Evolutionary conservation across 2,329 filamentous ascomycete genomes (phyloP), one percentile per base, ranked within the genome.

Genomic region (Teratosphaeria nubilosa): DNA sequence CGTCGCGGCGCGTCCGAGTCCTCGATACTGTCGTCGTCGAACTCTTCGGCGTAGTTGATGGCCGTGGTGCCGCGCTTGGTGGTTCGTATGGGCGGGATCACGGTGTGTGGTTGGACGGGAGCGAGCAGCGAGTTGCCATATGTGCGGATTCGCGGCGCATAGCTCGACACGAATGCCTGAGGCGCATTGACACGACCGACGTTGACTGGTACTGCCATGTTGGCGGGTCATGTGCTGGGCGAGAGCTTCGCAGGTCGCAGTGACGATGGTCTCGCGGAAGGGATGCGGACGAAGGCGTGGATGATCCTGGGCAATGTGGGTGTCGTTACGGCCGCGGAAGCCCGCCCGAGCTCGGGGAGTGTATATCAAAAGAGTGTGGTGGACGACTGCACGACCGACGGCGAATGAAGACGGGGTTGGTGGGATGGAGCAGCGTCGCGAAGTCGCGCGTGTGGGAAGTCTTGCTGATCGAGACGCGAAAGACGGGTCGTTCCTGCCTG

Each of bases 21-120:
- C 57, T 90, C 87, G 62, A 90, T 87, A 62, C 90, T 88, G 58
- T 86, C 91, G 64, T 96, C 92, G 69, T 87, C 95, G 53, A 91
- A 91, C 72, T 97, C 92, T 72, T 99, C 94, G 25, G 94, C 92
- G 71, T 99, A 99, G 76, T 96, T 99, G 75, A 97, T 94, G 63
- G 92, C 89, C 34, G 90, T 94, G 1, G 94, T 97, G 59, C 94
- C 94, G 74, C 94, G 87, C 78, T 99, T 97, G 9, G 94, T 97
- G n/a, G 89, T 95, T 71, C 92, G 85, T 66, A 89, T 77, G 45
- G 86, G 83, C 25, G 84, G 86, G 2, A 83, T 74, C 58, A 86
- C 81, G 62, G 84, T 85, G 57, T 82, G 82, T 62, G 87, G 88
- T 61, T 92, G 82, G 62, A 94, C 85, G 37, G 92, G 91, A 25